A percentile compares a stretch with the other conserved stretches of the same genome.
phyloP scores from a whole-genome alignment of 495 filamentous ascomycete genomes.

The Friedmanniomyces simplex region DNA sequence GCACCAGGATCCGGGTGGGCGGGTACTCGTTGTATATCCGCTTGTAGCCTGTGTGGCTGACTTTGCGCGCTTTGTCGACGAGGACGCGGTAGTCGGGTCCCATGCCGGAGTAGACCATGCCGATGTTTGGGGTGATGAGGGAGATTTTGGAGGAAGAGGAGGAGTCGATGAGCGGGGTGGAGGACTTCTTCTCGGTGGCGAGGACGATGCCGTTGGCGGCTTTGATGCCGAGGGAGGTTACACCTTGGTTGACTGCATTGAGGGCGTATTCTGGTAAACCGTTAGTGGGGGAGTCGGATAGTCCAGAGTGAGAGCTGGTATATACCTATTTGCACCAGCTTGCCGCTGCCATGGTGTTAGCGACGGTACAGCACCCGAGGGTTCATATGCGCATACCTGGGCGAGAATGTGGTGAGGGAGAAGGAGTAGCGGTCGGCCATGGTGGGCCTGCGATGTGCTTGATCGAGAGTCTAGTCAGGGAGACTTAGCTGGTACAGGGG shows the following conservation, averaged over 20 bases:
- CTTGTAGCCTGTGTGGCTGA: slow-evolving; percentile 98
- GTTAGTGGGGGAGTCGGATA: neutral
- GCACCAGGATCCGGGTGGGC: slow-evolving; percentile 93
- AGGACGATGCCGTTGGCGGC: slow-evolving; percentile 98
- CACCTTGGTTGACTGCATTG: slow-evolving; percentile 97
- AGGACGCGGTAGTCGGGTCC: slow-evolving; percentile 96
- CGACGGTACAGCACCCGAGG: neutral
- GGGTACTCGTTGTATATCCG: slow-evolving; percentile 99
- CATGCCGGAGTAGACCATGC: slow-evolving; percentile 99
- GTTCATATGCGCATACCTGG: slow-evolving; percentile 56
- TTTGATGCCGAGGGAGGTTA: slow-evolving; percentile 97
- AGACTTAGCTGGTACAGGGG: neutral
- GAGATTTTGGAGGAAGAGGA: slow-evolving; percentile 94
- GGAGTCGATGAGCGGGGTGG: slow-evolving; percentile 87
- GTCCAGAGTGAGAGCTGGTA: neutral
- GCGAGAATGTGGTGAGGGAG: slow-evolving; percentile 98
- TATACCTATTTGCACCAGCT: slow-evolving; percentile 75
- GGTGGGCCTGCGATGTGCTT: slow-evolving; percentile 18
- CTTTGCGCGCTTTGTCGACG: slow-evolving; percentile 94
- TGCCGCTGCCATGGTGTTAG: slow-evolving; percentile 62
- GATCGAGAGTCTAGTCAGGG: neutral
- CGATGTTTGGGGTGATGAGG: slow-evolving; percentile 95
- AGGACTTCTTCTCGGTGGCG: slow-evolving; percentile 98
- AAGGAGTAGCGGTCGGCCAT: slow-evolving; percentile 99
- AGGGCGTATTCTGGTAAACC: slow-evolving; percentile 79